Percentiles rank a stretch among this genome's conserved stretches.
Conservation (phyloP, 208 protist genomes). For the Crithidia acanthocephali region DNA sequence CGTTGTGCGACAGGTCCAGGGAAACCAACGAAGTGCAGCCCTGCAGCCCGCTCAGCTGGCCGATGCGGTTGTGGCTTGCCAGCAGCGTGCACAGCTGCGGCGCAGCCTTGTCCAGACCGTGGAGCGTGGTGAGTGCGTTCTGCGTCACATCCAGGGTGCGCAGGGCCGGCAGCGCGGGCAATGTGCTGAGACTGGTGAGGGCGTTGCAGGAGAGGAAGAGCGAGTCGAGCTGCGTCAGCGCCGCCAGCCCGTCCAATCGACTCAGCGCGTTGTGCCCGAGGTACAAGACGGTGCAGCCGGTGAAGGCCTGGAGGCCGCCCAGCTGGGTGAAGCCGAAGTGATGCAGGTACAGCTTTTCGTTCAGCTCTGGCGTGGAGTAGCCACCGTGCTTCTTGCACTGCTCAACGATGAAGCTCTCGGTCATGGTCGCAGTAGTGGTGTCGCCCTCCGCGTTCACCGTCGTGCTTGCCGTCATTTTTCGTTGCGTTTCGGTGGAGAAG, state of each 20-base stretch:
- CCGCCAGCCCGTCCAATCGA: slow-evolving; percentile 74
- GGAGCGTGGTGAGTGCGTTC: slow-evolving; percentile 63
- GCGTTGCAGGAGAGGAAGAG: slow-evolving; percentile 92
- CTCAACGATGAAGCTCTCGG: slow-evolving; percentile 52
- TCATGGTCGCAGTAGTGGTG: slow-evolving; percentile 34
- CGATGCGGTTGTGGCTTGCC: slow-evolving; percentile 54
- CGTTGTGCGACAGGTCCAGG: slow-evolving; percentile 83
- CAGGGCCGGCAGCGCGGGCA: slow-evolving; percentile 72
- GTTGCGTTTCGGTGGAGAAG: no score
- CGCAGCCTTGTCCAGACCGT: slow-evolving; percentile 43
- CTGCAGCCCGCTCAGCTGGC: slow-evolving; percentile 17
- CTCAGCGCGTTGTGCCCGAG: slow-evolving; percentile 91
- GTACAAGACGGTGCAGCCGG: slow-evolving; percentile 86
- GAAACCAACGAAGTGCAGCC: slow-evolving; percentile 21
- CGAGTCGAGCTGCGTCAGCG: slow-evolving; percentile 57
- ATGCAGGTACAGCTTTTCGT: slow-evolving; percentile 95
- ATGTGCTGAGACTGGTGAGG: slow-evolving; percentile 57
- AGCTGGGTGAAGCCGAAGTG: slow-evolving; percentile 84
- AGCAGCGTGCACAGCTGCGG: slow-evolving; percentile 64
- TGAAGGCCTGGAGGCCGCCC: slow-evolving; percentile 72
- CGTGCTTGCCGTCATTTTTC: neutral
- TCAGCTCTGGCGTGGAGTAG: slow-evolving; percentile 91
- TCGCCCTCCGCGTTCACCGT: neutral
- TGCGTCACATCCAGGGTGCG: slow-evolving; percentile 85
- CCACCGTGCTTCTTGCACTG: slow-evolving; percentile 75